Evolutionary conservation across 257 asterid species (phyloP).

Genomic region (Nicotiana tomentosiformis): DNA sequence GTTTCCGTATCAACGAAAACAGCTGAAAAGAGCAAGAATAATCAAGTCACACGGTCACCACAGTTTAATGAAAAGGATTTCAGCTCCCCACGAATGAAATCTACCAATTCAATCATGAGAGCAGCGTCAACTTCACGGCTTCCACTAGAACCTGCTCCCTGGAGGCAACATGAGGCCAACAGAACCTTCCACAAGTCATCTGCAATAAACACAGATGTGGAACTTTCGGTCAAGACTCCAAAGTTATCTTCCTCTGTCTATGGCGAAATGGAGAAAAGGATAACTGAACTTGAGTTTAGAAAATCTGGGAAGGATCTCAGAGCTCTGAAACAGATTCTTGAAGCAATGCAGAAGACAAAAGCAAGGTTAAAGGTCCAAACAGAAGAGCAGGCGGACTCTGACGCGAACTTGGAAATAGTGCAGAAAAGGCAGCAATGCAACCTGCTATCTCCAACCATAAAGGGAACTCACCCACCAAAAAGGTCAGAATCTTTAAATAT

Average conservation of each 20-base stretch:
- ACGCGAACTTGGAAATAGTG: slow-evolving; percentile 6
- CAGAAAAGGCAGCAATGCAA: slow-evolving; percentile 20
- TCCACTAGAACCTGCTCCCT: slow-evolving; percentile 84
- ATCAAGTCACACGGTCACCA: slow-evolving; percentile 27
- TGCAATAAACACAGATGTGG: slow-evolving; percentile 29
- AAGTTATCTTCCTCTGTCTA: slow-evolving; percentile 55
- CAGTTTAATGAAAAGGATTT: slow-evolving; percentile 33
- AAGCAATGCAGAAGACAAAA: slow-evolving; percentile 76
- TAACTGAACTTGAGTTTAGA: slow-evolving; percentile 69
- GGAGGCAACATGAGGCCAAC: slow-evolving; percentile 55
- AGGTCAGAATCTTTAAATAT: slow-evolving; percentile 33
- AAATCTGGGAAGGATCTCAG: slow-evolving; percentile 84
- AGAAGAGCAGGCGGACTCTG: slow-evolving; percentile 30
- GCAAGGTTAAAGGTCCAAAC: slow-evolving; percentile 39
- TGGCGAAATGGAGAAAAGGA: slow-evolving; percentile 80
- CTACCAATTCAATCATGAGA: slow-evolving; percentile 28
- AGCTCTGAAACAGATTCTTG: slow-evolving; percentile 89
- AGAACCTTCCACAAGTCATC: slow-evolving; percentile 37
- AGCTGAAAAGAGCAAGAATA: slow-evolving; percentile 30
- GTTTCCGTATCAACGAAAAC: slow-evolving; percentile 21
- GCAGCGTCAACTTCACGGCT: slow-evolving; percentile 38
- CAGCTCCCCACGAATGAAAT: slow-evolving; percentile 25
- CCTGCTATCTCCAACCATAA: slow-evolving; percentile 26
- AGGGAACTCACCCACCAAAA: slow-evolving; percentile 30
- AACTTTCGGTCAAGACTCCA: slow-evolving; percentile 21